phyloP scores from a whole-genome alignment of 2,329 filamentous ascomycete genomes.

The Proliferodiscus dingleyae region DNA sequence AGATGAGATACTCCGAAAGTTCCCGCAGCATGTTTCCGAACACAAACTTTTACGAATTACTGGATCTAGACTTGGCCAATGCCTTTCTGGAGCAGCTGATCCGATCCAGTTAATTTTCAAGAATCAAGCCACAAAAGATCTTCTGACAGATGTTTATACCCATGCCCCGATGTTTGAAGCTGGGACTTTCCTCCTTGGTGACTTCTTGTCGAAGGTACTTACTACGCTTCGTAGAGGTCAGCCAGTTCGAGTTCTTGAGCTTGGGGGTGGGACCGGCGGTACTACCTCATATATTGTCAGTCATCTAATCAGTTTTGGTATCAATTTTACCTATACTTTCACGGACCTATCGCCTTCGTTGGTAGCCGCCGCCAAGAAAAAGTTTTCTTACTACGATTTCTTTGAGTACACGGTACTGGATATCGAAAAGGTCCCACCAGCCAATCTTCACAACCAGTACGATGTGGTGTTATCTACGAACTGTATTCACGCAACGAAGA shows the following conservation, averaged over 20 bases:
- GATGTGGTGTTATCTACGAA: conserved; percentile 20
- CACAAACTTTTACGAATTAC: conserved; percentile 19
- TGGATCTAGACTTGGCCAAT: conserved; percentile 18
- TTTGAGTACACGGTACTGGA: no score
- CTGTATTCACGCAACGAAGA: conserved; percentile 17
- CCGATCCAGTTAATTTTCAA: conserved; percentile 23
- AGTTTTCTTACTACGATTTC: no score
- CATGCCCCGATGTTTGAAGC: conserved; percentile 19
- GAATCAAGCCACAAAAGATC: conserved; percentile 14
- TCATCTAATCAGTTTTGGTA: conserved; percentile 18
- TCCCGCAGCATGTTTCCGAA: no score
- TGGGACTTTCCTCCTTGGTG: conserved; percentile 4
- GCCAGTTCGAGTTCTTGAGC: conserved; percentile 36
- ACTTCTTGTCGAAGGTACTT: conserved; percentile 8
- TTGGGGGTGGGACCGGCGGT: conserved; percentile 41
- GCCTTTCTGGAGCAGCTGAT: conserved; percentile 21
- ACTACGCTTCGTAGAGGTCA: background rate
- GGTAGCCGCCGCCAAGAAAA: conserved; percentile 20
- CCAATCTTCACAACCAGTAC: conserved; percentile 9
- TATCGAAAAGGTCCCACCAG: conserved; percentile 11
- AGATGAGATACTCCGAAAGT: no score
- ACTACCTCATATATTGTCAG: conserved; percentile 34
- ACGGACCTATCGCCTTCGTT: conserved; percentile 37
- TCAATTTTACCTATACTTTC: conserved; percentile 37
- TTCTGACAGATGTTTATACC: conserved; percentile 25